These are phyloP conservation scores for Paspalum vaginatum DNA, from an alignment of 176 grass and related monocot genomes.

Conservation along the genomic window DNA sequence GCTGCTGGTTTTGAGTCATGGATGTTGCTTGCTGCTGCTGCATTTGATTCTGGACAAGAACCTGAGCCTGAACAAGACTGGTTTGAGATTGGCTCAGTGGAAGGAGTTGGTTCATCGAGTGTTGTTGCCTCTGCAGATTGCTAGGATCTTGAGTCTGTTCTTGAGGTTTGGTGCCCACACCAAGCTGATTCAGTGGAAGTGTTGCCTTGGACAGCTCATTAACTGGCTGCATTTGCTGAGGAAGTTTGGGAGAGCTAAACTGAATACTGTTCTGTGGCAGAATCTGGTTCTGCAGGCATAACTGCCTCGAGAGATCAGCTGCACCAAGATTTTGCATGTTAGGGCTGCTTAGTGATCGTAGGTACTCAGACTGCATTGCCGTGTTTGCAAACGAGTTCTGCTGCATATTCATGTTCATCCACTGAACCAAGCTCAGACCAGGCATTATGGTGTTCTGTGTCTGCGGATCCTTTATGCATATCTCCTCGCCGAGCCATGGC, in stretches of 20 bases:
- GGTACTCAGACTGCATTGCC: slow-evolving; percentile 68
- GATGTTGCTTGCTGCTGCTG: slow-evolving; percentile 49
- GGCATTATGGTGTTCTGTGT: slow-evolving; percentile 81
- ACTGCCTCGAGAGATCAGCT: slow-evolving; percentile 61
- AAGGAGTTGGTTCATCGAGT: slow-evolving; percentile 50
- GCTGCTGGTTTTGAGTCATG: slow-evolving; percentile 52
- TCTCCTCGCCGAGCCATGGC: slow-evolving; percentile 91
- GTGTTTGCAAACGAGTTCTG: slow-evolving; percentile 66
- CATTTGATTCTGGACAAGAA: slow-evolving; percentile 54
- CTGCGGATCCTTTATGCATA: slow-evolving; percentile 88
- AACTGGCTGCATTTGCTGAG: slow-evolving; percentile 58
- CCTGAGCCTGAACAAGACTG: slow-evolving; percentile 58
- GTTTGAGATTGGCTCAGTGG: slow-evolving; percentile 58
- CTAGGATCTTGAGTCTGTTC: slow-evolving; percentile 58
- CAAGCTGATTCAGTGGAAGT: slow-evolving; percentile 53
- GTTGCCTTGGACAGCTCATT: slow-evolving; percentile 52
- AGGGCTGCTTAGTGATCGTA: slow-evolving; percentile 57
- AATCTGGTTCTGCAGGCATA: slow-evolving; percentile 59
- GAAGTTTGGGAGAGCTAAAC: slow-evolving; percentile 51
- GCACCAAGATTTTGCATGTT: slow-evolving; percentile 61
- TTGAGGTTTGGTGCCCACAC: slow-evolving; percentile 40
- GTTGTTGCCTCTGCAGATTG: slow-evolving; percentile 58
- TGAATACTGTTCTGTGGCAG: slow-evolving; percentile 72
- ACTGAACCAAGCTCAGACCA: slow-evolving; percentile 84
- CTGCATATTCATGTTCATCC: slow-evolving; percentile 95